Evolutionary conservation across 345 rosid genomes (phyloP).

Genomic region (Syzygium aromaticum): DNA sequence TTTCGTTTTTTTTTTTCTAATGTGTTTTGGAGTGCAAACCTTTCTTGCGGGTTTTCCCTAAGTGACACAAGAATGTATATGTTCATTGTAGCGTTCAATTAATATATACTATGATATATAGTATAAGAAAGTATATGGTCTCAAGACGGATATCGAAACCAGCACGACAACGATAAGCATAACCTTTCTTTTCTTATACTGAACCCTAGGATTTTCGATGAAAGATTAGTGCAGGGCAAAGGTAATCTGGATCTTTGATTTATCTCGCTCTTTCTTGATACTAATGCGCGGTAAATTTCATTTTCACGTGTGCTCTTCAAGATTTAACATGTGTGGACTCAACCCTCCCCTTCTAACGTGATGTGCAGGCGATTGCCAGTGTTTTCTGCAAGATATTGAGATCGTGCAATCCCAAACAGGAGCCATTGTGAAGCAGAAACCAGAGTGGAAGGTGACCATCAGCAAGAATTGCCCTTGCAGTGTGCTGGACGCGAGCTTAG

Average conservation of each 20-base stretch:
- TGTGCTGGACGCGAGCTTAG: background rate
- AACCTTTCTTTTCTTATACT: background rate
- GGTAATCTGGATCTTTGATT: background rate
- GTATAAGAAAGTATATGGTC: background rate
- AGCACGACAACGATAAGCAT: background rate
- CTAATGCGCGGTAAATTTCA: background rate
- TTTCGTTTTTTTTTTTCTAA: too few relatives aligned
- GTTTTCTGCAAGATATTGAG: background rate
- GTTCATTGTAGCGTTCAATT: too few relatives aligned
- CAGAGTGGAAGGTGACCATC: conserved; percentile 11
- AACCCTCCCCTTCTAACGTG: background rate
- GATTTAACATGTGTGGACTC: background rate
- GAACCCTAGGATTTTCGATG: background rate
- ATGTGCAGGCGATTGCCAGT: conserved; percentile 8
- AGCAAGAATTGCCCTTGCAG: conserved; percentile 7
- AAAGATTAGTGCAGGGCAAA: background rate
- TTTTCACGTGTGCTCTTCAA: background rate
- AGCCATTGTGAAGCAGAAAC: background rate
- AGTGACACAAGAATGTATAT: too few relatives aligned
- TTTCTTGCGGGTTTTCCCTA: too few relatives aligned
- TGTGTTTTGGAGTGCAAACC: too few relatives aligned
- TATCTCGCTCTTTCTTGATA: background rate
- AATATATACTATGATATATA: background rate
- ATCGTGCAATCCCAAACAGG: conserved; percentile 5
- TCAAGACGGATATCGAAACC: background rate